phyloP scores from a whole-genome alignment of 805 yeast genomes.

The Kregervanrija delftensis region DNA sequence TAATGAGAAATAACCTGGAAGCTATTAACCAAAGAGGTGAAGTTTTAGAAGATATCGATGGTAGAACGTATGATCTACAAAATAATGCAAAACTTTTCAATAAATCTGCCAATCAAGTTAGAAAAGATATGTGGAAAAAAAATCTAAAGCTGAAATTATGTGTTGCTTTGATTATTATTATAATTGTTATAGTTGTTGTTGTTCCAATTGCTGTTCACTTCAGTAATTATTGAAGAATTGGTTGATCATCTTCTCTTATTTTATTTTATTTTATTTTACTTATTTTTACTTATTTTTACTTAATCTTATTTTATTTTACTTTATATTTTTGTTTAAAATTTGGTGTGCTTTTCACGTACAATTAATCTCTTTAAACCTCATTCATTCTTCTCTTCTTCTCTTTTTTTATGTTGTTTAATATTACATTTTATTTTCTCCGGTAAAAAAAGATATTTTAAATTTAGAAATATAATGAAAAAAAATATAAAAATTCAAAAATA shows the following conservation, averaged over 20 bases:
- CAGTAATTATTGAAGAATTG: slow-evolving; percentile 19
- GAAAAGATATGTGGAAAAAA: slow-evolving; percentile 99
- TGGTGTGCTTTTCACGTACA: not conserved
- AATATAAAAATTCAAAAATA: not conserved
- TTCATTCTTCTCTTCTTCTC: not conserved
- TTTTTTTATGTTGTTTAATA: not conserved
- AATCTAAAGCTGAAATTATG: slow-evolving; percentile 96
- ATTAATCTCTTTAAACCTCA: not conserved
- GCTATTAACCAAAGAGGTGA: slow-evolving; percentile 95
- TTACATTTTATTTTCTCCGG: not conserved
- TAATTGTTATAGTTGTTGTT: slow-evolving; percentile 75
- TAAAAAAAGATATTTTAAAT: not conserved
- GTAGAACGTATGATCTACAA: slow-evolving; percentile 88
- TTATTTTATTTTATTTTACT: not conserved
- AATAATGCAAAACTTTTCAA: slow-evolving; percentile 91
- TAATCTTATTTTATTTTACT: not conserved
- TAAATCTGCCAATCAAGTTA: slow-evolving; percentile 93
- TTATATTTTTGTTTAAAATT: not conserved
- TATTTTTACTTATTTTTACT: not conserved
- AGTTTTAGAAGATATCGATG: slow-evolving; percentile 84
- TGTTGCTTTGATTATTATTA: slow-evolving; percentile 69
- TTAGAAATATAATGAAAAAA: not conserved
- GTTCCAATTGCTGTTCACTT: slow-evolving; percentile 94
- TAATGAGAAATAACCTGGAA: slow-evolving; percentile 95
- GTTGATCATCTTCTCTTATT: not conserved